These are phyloP conservation scores for Hydnomerulius pinastri DNA, from an alignment of 768 basidiomycete species.

Conservation along the genomic window DNA sequence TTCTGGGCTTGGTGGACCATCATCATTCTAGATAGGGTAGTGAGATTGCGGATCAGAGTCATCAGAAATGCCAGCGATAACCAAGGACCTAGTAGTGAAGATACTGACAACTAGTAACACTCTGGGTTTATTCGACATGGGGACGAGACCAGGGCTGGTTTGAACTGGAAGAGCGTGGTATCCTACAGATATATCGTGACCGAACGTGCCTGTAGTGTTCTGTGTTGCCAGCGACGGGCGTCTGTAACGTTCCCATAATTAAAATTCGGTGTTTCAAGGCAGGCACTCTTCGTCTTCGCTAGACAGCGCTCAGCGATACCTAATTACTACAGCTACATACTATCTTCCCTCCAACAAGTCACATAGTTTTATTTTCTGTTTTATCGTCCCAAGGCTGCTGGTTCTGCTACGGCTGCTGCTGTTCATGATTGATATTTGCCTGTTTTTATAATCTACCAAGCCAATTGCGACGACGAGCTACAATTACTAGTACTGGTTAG, in stretches of 20 bases:
- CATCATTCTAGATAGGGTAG: slow-evolving; percentile 64
- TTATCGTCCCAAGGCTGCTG: slow-evolving; percentile 2
- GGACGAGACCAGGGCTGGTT: neutral
- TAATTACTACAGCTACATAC: neutral
- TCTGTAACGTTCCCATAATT: slow-evolving; percentile 24
- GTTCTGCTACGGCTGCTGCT: slow-evolving; percentile 7
- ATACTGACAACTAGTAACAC: slow-evolving; percentile 48
- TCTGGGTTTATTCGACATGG: slow-evolving; percentile 22
- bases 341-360: no score
- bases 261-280: slow-evolving; percentile 4
- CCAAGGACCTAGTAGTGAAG: neutral
- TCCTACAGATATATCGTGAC: neutral
- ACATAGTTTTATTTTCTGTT: neutral
- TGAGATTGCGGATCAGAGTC: neutral
- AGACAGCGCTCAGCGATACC: neutral
- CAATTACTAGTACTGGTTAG: no score
- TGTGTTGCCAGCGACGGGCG: slow-evolving; percentile 12
- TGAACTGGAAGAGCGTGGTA: neutral
- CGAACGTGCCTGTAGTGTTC: neutral
- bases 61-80: no score
- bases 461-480: neutral
- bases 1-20: slow-evolving; percentile 72
- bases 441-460: neutral
- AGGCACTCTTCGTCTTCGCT: slow-evolving; percentile 5
- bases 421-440: slow-evolving; percentile 17